phyloP scores from a whole-genome alignment of 73 alveolate genomes.

The Paramecium octaurelia region DNA sequence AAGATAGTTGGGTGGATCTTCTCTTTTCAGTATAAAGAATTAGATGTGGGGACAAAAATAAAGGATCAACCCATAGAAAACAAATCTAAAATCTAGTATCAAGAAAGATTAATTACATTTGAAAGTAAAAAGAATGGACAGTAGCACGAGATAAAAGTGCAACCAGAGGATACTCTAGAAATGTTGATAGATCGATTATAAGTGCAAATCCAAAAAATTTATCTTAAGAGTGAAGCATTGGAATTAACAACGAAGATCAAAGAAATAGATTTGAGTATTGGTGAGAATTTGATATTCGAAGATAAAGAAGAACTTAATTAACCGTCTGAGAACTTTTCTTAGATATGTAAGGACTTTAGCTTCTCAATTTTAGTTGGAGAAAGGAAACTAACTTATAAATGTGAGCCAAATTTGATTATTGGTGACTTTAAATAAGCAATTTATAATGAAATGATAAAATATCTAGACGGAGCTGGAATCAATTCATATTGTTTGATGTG shows the following conservation, averaged over 20 bases:
- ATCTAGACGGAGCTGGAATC: background rate
- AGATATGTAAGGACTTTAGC: background rate
- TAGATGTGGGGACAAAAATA: background rate
- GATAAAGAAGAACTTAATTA: background rate
- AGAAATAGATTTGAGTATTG: background rate
- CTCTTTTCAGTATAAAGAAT: background rate
- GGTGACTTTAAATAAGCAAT: background rate
- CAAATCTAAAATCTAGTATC: background rate
- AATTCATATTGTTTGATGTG: background rate
- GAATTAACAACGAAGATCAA: background rate
- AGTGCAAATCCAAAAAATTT: background rate
- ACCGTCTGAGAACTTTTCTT: background rate
- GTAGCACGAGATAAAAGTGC: background rate
- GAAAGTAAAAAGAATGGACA: background rate
- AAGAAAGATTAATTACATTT: background rate
- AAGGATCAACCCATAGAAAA: background rate
- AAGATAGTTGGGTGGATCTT: background rate
- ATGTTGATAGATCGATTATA: background rate
- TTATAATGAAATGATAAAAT: background rate
- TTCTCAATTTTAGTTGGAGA: background rate
- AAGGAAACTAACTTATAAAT: background rate
- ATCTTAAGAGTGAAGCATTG: background rate
- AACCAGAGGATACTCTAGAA: background rate
- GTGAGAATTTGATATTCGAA: background rate
- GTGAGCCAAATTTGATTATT: background rate